Conservation (phyloP, 257 asterid species). For the Rehmannia glutinosa region DNA sequence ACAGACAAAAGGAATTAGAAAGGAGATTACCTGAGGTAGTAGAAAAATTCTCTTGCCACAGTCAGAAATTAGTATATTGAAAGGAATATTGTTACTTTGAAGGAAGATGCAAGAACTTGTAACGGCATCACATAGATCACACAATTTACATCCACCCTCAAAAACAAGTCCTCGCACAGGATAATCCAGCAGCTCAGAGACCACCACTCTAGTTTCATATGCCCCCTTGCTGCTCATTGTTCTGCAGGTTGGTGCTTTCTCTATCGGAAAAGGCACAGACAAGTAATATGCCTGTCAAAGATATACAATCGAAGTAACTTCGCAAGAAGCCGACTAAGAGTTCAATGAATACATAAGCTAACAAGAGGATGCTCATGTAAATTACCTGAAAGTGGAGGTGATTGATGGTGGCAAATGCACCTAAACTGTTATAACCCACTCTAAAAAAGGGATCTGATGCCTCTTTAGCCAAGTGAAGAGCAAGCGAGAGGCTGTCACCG, state of each 20-base stretch:
- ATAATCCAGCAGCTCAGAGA: conserved; percentile 54
- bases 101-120: conserved; percentile 55
- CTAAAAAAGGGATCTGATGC: conserved; percentile 57
- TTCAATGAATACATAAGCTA: not conserved
- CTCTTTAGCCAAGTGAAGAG: conserved; percentile 55
- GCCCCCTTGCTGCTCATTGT: conserved; percentile 39
- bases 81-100: conserved; percentile 56
- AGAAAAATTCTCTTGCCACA: conserved; percentile 59
- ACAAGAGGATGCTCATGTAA: not conserved
- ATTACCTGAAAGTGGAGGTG: conserved; percentile 86
- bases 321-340: not conserved
- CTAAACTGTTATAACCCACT: conserved; percentile 78
- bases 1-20: not conserved
- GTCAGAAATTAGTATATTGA: conserved; percentile 57
- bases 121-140: conserved; percentile 46
- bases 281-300: conserved; percentile 61
- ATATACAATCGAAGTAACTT: not conserved
- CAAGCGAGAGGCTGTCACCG: conserved; percentile 74
- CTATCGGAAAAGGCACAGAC: conserved; percentile 60
- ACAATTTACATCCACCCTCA: conserved; percentile 45
- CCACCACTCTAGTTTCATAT: conserved; percentile 36
- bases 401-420: conserved; percentile 81
- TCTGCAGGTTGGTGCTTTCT: conserved; percentile 50
- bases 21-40: conserved; percentile 57
- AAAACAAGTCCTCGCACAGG: conserved; percentile 65